Conservation (phyloP, 2,329 filamentous ascomycete species). For the Aaosphaeria arxii region DNA sequence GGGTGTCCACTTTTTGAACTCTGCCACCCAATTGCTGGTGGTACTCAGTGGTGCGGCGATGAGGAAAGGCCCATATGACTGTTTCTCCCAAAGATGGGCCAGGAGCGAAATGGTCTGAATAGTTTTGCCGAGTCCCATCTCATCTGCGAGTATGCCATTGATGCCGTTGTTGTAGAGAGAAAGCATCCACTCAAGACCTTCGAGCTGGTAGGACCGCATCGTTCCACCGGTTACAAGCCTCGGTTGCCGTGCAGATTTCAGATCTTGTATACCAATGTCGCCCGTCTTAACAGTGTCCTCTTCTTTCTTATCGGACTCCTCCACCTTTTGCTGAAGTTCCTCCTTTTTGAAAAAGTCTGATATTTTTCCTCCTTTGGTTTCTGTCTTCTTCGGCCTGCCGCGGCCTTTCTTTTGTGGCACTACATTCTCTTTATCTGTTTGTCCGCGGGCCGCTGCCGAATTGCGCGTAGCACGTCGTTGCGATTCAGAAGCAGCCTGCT, state of each 20-base stretch:
- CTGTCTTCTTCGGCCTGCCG: conserved; percentile 39
- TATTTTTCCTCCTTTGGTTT: conserved; percentile 44
- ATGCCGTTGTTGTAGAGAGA: conserved; percentile 83
- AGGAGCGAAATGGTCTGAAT: conserved; percentile 87
- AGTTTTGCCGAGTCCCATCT: conserved; percentile 93
- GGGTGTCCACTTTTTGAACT: conserved; percentile 88
- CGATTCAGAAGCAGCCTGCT: conserved; percentile 44
- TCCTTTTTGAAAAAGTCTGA: conserved; percentile 61
- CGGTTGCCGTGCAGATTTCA: conserved; percentile 82
- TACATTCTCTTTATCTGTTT: conserved; percentile 16
- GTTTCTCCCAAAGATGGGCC: conserved; percentile 82
- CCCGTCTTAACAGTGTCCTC: conserved; percentile 57
- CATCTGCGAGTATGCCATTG: conserved; percentile 87
- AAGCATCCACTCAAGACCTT: conserved; percentile 90
- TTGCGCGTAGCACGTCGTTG: conserved; percentile 47
- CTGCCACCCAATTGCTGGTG: conserved; percentile 91
- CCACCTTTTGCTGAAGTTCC: conserved; percentile 53
- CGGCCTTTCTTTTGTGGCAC: conserved; percentile 23
- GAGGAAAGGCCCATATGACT: conserved; percentile 83
- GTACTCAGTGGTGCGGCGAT: conserved; percentile 90
- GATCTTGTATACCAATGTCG: conserved; percentile 62
- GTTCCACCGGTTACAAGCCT: conserved; percentile 79
- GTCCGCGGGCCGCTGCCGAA: conserved; percentile 13
- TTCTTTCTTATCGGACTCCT: conserved; percentile 57
- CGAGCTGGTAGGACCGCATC: conserved; percentile 92